Percentiles rank a stretch among this genome's conserved stretches.
These are phyloP conservation scores for Aspergillus costaricaensis DNA, from an alignment of 2,329 filamentous ascomycete genomes.

Conservation along the genomic window DNA sequence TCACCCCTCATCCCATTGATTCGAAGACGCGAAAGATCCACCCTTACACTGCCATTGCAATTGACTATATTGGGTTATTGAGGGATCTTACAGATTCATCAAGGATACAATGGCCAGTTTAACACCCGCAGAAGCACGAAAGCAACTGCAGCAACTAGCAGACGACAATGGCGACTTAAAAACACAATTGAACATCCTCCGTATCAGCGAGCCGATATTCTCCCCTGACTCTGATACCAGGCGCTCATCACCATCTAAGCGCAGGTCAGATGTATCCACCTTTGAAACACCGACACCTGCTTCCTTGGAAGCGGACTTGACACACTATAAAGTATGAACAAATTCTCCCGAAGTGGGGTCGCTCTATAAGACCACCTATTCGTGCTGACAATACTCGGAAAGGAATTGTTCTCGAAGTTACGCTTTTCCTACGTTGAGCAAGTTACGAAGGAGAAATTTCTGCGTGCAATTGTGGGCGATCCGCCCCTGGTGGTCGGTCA, in stretches of 20 bases:
- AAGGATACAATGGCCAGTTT: conserved; percentile 23
- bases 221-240: conserved; percentile 38
- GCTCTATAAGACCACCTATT: not conserved
- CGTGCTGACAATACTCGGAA: conserved; percentile 10
- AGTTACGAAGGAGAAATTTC: conserved; percentile 97
- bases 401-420: conserved; percentile 91
- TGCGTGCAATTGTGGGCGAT: conserved; percentile 87
- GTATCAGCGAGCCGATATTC: conserved; percentile 73
- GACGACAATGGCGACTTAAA: conserved; percentile 51
- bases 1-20: not conserved
- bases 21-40: not conserved
- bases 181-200: conserved; percentile 66
- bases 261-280: conserved; percentile 72
- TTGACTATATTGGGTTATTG: not conserved
- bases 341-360: not conserved
- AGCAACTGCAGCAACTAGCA: conserved; percentile 51
- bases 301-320: conserved; percentile 77
- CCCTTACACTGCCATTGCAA: not conserved
- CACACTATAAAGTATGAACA: conserved; percentile 71
- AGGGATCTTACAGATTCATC: not conserved
- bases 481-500: conserved; percentile 82
- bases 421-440: conserved; percentile 98
- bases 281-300: conserved; percentile 71
- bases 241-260: conserved; percentile 45
- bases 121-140: conserved; percentile 26